phyloP scores from a whole-genome alignment of 192 early-diverging fungal genomes.

The Umbelopsis sp. region DNA sequence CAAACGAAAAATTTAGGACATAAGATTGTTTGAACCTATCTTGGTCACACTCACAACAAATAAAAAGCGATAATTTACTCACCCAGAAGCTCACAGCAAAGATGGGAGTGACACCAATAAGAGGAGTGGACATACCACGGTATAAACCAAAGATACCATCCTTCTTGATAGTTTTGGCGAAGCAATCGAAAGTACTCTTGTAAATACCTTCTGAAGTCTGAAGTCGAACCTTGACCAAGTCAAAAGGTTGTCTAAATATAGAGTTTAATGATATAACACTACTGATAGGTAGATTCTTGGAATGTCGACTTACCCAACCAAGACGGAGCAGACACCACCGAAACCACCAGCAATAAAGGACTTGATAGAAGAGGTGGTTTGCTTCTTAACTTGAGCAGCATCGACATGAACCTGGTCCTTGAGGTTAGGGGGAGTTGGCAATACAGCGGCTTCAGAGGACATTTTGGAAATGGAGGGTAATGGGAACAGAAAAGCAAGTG shows the following conservation, averaged over 20 bases:
- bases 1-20: slow-evolving; percentile 21
- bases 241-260: slow-evolving; percentile 72
- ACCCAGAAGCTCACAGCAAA: slow-evolving; percentile 95
- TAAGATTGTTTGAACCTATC: too few relatives aligned
- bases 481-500: neutral
- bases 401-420: slow-evolving; percentile 4
- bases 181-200: slow-evolving; percentile 88
- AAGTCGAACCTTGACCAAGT: slow-evolving; percentile 93
- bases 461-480: neutral
- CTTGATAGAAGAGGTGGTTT: slow-evolving; percentile 62
- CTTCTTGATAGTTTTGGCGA: slow-evolving; percentile 86
- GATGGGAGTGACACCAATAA: slow-evolving; percentile 94
- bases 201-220: slow-evolving; percentile 86
- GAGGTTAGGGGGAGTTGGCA: neutral
- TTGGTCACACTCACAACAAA: too few relatives aligned
- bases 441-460: neutral
- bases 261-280: neutral
- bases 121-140: slow-evolving; percentile 92
- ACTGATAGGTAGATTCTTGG: neutral
- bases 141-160: slow-evolving; percentile 93
- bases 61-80: slow-evolving; percentile 12
- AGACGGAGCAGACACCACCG: neutral
- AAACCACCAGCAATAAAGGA: slow-evolving; percentile 91
- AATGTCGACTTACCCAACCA: neutral
- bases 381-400: slow-evolving; percentile 20